A percentile compares a stretch with the other conserved stretches of the same genome.
Evolutionary conservation across 345 rosid genomes (phyloP).

Genomic region (Cochlearia excelsa): DNA sequence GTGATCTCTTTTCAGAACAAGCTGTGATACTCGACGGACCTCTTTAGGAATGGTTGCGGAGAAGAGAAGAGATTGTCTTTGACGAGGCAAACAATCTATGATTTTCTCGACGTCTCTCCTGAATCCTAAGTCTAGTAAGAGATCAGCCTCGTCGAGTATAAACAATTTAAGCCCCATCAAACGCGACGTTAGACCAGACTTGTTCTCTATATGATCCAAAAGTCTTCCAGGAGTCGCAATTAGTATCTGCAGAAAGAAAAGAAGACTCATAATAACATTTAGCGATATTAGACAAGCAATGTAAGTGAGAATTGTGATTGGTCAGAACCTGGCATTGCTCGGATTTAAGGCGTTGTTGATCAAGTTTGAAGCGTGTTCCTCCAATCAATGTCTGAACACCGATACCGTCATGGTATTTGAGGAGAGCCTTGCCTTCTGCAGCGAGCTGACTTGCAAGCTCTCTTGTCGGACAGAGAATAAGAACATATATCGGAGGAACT

Average conservation of each 20-base stretch:
- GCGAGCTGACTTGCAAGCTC: conserved; percentile 95
- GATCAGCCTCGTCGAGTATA: conserved; percentile 50
- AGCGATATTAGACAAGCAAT: neutral
- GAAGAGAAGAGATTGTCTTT: conserved; percentile 79
- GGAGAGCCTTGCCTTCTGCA: conserved; percentile 81
- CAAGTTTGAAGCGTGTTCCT: conserved; percentile 84
- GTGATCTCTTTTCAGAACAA: conserved; percentile 84
- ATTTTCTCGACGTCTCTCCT: conserved; percentile 92
- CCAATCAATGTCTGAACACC: conserved; percentile 87
- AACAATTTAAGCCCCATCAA: too few species aligned
- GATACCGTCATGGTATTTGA: conserved; percentile 76
- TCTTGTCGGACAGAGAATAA: conserved; percentile 87
- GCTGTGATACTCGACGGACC: conserved; percentile 95
- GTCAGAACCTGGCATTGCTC: conserved; percentile 84
- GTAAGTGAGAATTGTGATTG: neutral
- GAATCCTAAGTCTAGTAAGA: conserved; percentile 86
- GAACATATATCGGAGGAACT: conserved; percentile 55
- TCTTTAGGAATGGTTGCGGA: conserved; percentile 95
- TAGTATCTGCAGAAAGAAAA: conserved; percentile 6
- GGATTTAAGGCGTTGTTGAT: conserved; percentile 70
- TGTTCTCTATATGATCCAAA: too few species aligned
- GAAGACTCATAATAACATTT: too few species aligned
- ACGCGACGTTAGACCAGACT: too few species aligned
- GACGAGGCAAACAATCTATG: conserved; percentile 81
- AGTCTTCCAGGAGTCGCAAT: too few species aligned